A percentile compares a stretch with the other conserved stretches of the same genome.
Evolutionary conservation across 352 stramenopile genomes (phyloP).

Genomic region (Blastocystis sp.): DNA sequence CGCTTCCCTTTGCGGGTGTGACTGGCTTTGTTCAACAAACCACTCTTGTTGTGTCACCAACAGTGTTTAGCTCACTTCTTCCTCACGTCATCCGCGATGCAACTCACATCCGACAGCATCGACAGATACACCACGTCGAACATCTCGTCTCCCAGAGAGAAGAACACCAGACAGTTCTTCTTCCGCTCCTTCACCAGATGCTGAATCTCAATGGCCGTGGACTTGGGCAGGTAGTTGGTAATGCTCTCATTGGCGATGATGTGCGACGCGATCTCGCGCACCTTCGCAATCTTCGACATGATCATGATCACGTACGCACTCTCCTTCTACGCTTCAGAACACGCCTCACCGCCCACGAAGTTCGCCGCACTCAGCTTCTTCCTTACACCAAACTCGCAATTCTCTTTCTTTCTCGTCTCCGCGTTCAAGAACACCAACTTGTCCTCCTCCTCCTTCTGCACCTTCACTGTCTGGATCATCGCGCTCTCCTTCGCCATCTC

Average conservation of each 20-base stretch:
- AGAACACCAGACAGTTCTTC: constrained; percentile 16
- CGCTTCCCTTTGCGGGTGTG: background rate
- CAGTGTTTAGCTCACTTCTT: background rate
- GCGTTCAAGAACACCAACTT: constrained; percentile 3
- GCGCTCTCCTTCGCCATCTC: background rate
- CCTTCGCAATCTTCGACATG: constrained; percentile 18
- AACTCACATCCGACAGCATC: background rate
- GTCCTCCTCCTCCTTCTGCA: background rate
- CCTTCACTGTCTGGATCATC: background rate
- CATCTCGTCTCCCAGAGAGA: background rate
- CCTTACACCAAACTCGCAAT: background rate
- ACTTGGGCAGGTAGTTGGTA: background rate
- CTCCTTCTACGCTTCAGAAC: background rate
- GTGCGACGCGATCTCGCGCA: constrained; percentile 19
- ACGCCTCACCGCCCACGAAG: background rate
- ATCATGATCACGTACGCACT: constrained; percentile 40
- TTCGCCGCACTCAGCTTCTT: background rate
- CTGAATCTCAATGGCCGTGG: constrained; percentile 7
- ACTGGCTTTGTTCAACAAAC: background rate
- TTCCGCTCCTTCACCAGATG: constrained; percentile 7
- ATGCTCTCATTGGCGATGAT: constrained; percentile 18
- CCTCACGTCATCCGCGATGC: constrained; percentile 21
- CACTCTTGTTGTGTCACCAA: background rate
- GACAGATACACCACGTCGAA: constrained; percentile 21
- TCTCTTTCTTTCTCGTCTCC: constrained; percentile 33